Base-by-base conservation (phyloP, 1,284 basidiomycete species). In the Vanrija sp. region DNA sequence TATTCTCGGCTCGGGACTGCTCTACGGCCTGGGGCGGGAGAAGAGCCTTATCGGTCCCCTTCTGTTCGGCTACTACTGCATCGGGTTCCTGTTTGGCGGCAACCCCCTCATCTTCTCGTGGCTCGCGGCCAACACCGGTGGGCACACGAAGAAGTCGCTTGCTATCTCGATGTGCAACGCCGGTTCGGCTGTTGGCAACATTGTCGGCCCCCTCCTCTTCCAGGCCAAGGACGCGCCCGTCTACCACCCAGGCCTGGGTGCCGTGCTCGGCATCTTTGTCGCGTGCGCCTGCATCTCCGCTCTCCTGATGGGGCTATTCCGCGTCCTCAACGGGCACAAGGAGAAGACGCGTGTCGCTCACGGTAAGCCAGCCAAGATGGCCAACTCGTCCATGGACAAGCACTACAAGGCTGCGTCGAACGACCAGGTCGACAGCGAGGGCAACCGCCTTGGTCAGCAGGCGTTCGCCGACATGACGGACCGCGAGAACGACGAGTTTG, bases 351-450 rank as follows among this genome's bases (percentile, higher is more conserved):
- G 74, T 34, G 67, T 69, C 44, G 54, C 55, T 12, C 55, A 69
- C 45, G 74, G 74, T 29, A 71, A 73, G 58, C 71, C 74, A 0
- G 68, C 68, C 54, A 70, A 72, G 64, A 55, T 75, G 16, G 40
- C 55, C 44, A 71, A 75, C 54, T 43, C 54, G 6, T 73, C 71
- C 5, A 71, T 73, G 67, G 60, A 62, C 47, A 55, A 47, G 46
- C 26, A 43, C 28, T 59, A 56, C 54, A 42, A 43, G 19, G 46
- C 51, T 25, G 44, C 44, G 15, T 52, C 51, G 19, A 64, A 66
- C 46, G 63, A 50, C 39, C 14, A 47, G 25, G 46, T 50, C 38
- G 51, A 57, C 29, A 55, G 53, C 14, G 51, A 53, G n/a, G 63
- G 62, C 10, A 57, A 46, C 23, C 21, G 28, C n/a, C 40, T 54